These are phyloP conservation scores for Globisporangium apiculatum DNA, from an alignment of 352 stramenopile species.

Conservation along the genomic window DNA sequence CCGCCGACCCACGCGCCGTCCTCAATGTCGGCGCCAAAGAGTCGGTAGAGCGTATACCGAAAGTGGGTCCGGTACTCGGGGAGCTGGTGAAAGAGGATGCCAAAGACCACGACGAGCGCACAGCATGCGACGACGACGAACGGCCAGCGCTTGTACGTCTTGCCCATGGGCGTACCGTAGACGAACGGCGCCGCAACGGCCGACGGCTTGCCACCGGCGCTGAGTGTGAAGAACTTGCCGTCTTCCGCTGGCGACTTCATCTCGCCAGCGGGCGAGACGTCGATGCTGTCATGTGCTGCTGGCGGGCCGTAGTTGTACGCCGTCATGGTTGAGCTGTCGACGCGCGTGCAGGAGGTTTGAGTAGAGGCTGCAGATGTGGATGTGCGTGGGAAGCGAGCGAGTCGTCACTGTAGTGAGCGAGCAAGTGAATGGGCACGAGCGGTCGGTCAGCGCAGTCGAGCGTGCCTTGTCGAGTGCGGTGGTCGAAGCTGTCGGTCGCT, in stretches of 20 bases:
- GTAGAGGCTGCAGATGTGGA: not conserved
- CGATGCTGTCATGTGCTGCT: constrained; percentile 5
- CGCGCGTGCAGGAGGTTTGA: not conserved
- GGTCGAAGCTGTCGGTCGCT: not conserved
- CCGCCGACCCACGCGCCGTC: constrained; percentile 57
- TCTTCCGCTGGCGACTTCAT: constrained; percentile 37
- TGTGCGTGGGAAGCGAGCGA: not conserved
- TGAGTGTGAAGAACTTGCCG: constrained; percentile 73
- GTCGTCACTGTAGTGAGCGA: not conserved
- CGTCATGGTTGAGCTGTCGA: constrained; percentile 5
- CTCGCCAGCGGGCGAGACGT: constrained; percentile 15
- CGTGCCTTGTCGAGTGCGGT: not conserved
- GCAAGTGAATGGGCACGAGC: not conserved
- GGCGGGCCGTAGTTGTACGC: constrained; percentile 4
- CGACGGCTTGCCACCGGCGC: constrained; percentile 38
- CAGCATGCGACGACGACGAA: constrained; percentile 51
- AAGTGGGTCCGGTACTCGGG: constrained; percentile 61
- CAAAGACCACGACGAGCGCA: constrained; percentile 43
- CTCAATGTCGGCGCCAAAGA: constrained; percentile 49
- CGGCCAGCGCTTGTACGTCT: constrained; percentile 80
- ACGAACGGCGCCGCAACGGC: constrained; percentile 55
- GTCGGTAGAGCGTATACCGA: constrained; percentile 53
- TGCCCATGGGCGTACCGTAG: constrained; percentile 69
- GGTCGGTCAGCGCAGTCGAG: not conserved
- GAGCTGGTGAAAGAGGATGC: constrained; percentile 66